A percentile compares a stretch with the other conserved stretches of the same genome.
phyloP scores from a whole-genome alignment of 441 rosid species.

The Corymbia citriodora region DNA sequence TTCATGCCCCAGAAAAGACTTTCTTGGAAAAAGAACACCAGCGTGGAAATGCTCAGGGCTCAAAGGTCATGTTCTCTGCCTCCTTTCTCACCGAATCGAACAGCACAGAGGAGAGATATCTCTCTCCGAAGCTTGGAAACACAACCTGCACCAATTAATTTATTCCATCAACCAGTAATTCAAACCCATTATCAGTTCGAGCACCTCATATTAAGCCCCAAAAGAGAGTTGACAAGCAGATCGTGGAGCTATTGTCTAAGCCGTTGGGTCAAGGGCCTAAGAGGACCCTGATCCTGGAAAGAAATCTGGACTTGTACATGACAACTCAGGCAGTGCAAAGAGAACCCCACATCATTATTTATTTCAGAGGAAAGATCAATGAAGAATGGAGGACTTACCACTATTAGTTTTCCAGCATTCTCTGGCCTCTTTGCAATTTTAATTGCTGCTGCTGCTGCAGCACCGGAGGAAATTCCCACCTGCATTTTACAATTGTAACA shows the following conservation, averaged over 20 bases:
- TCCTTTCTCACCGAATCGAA: not conserved
- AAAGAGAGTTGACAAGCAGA: not conserved
- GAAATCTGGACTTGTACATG: not conserved
- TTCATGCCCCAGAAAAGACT: not conserved
- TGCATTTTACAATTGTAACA: not conserved
- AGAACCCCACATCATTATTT: not conserved
- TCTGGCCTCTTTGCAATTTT: not conserved
- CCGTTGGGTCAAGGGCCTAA: not conserved
- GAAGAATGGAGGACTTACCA: not conserved
- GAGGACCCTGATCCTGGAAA: not conserved
- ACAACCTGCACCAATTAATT: not conserved
- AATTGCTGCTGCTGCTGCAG: not conserved
- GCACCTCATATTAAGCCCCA: not conserved
- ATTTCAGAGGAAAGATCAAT: not conserved
- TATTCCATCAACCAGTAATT: not conserved
- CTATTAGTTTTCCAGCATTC: not conserved
- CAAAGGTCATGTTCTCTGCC: conserved; percentile 3
- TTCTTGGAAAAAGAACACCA: not conserved
- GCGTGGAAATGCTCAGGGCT: not conserved
- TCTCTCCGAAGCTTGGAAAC: conserved; percentile 1
- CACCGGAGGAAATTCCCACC: not conserved
- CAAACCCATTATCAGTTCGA: not conserved
- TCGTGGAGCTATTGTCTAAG: not conserved
- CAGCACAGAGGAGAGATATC: not conserved
- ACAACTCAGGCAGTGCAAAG: not conserved